Evolutionary conservation across 1,139 yeast genomes (phyloP).

Genomic region (Hyphopichia buzzinii): DNA sequence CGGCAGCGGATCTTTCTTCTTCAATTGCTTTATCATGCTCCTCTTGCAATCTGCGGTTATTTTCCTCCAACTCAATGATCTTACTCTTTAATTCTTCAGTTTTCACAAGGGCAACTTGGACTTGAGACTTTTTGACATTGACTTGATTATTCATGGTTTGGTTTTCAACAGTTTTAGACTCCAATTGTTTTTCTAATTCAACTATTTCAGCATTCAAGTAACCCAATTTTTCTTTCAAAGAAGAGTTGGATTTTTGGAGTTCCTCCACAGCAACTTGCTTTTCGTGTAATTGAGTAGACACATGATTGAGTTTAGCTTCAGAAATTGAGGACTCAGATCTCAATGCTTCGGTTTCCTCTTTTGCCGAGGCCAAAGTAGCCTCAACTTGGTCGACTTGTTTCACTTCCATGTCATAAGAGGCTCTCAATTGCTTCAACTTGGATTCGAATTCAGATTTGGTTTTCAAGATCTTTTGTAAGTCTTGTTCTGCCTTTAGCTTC

Average conservation of each 20-base stretch:
- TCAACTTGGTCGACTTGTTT: constrained; percentile 73
- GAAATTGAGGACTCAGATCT: constrained; percentile 74
- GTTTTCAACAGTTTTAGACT: constrained; percentile 49
- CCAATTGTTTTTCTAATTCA: constrained; percentile 57
- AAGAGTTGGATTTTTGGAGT: constrained; percentile 63
- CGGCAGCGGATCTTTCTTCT: constrained; percentile 20
- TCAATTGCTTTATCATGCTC: constrained; percentile 24
- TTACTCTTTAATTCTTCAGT: constrained; percentile 41
- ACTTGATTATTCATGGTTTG: constrained; percentile 62
- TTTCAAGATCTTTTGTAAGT: constrained; percentile 60
- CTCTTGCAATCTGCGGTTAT: constrained; percentile 21
- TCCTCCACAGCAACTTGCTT: constrained; percentile 59
- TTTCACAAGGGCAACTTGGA: constrained; percentile 59
- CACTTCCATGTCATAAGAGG: constrained; percentile 77
- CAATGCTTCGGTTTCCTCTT: constrained; percentile 68
- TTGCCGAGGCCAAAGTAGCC: constrained; percentile 53
- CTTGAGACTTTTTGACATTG: constrained; percentile 68
- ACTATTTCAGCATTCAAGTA: constrained; percentile 64
- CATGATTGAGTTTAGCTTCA: constrained; percentile 77
- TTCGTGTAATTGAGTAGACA: constrained; percentile 64
- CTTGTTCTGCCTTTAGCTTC: constrained; percentile 73
- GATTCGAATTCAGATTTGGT: constrained; percentile 70
- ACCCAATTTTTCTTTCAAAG: constrained; percentile 67
- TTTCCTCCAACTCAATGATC: constrained; percentile 26
- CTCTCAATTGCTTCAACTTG: constrained; percentile 63